phyloP scores from a whole-genome alignment of 768 basidiomycete species.

The Phlegmacium glaucopus region DNA sequence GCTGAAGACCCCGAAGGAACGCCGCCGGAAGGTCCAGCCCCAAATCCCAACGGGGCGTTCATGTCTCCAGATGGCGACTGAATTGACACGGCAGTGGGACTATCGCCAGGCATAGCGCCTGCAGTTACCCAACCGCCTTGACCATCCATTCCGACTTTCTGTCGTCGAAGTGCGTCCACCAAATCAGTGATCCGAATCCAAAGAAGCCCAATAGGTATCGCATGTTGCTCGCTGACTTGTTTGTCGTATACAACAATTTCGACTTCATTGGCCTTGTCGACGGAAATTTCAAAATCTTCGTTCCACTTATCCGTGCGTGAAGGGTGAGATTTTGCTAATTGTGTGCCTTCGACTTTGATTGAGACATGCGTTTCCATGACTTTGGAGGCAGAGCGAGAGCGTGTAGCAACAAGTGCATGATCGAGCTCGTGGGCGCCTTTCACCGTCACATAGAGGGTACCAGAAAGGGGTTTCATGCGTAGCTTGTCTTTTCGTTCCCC shows the following conservation, averaged over 20 bases:
- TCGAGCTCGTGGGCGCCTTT: slow-evolving; percentile 93
- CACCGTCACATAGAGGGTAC: slow-evolving; percentile 85
- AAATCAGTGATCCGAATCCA: slow-evolving; percentile 95
- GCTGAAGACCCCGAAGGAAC: slow-evolving; percentile 31
- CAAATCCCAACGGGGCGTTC: slow-evolving; percentile 47
- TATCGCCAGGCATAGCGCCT: slow-evolving; percentile 75
- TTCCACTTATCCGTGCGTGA: slow-evolving; percentile 96
- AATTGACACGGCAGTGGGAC: slow-evolving; percentile 27
- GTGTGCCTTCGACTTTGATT: slow-evolving; percentile 94
- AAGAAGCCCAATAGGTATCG: slow-evolving; percentile 88
- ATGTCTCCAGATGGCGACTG: slow-evolving; percentile 38
- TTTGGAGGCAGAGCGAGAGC: slow-evolving; percentile 77
- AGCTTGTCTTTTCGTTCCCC: slow-evolving; percentile 91
- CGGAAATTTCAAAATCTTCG: slow-evolving; percentile 93
- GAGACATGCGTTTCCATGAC: slow-evolving; percentile 85
- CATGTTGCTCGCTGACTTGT: slow-evolving; percentile 73
- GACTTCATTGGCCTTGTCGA: slow-evolving; percentile 98
- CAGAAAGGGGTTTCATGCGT: slow-evolving; percentile 90
- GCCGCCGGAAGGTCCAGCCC: slow-evolving; percentile 36
- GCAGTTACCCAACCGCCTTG: slow-evolving; percentile 96
- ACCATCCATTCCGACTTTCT: slow-evolving; percentile 89
- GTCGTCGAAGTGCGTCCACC: slow-evolving; percentile 87
- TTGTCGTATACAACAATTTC: slow-evolving; percentile 96
- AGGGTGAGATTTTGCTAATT: slow-evolving; percentile 87
- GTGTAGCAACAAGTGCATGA: slow-evolving; percentile 75